These are phyloP conservation scores for Sphaerulina populicola DNA, from an alignment of 2,329 filamentous ascomycete genomes.

Conservation along the genomic window DNA sequence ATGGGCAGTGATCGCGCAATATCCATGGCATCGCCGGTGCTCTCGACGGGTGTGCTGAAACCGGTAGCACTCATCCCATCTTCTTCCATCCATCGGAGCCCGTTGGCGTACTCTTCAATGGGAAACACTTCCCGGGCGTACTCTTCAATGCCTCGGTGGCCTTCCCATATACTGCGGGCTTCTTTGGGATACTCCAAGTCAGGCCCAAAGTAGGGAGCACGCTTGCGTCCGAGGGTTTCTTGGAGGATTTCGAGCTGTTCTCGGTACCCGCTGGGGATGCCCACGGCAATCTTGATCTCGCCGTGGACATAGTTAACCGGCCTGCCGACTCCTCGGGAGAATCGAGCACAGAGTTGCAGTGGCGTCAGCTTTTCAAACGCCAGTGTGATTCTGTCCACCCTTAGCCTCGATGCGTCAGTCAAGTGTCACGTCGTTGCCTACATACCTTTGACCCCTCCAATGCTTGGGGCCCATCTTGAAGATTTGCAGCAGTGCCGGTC, in stretches of 20 bases:
- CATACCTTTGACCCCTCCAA: slow-evolving; percentile 70
- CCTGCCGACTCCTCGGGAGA: slow-evolving; percentile 67
- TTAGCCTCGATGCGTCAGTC: not conserved
- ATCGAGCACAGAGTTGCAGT: slow-evolving; percentile 69
- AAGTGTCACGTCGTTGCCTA: slow-evolving; percentile 35
- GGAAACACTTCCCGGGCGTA: slow-evolving; percentile 92
- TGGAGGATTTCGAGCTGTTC: slow-evolving; percentile 68
- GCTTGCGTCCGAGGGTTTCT: slow-evolving; percentile 50
- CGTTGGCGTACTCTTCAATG: slow-evolving; percentile 89
- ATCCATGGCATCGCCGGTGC: slow-evolving; percentile 18
- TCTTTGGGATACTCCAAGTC: slow-evolving; percentile 58
- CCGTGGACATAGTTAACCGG: slow-evolving; percentile 70
- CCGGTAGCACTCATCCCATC: slow-evolving; percentile 25
- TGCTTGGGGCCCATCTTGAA: slow-evolving; percentile 86
- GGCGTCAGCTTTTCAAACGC: slow-evolving; percentile 87
- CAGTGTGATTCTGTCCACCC: slow-evolving; percentile 59
- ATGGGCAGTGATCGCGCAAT: slow-evolving; percentile 21
- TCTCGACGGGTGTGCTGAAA: slow-evolving; percentile 17
- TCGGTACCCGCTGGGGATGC: slow-evolving; percentile 78
- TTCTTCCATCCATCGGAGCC: slow-evolving; percentile 80
- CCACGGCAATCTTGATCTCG: slow-evolving; percentile 74
- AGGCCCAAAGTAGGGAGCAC: slow-evolving; percentile 56
- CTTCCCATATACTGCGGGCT: slow-evolving; percentile 81
- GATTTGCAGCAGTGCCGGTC: slow-evolving; percentile 81
- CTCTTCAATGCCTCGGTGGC: slow-evolving; percentile 81